These are phyloP conservation scores for Phytomonas sp. DNA, from an alignment of 208 protist genomes.

Conservation along the genomic window DNA sequence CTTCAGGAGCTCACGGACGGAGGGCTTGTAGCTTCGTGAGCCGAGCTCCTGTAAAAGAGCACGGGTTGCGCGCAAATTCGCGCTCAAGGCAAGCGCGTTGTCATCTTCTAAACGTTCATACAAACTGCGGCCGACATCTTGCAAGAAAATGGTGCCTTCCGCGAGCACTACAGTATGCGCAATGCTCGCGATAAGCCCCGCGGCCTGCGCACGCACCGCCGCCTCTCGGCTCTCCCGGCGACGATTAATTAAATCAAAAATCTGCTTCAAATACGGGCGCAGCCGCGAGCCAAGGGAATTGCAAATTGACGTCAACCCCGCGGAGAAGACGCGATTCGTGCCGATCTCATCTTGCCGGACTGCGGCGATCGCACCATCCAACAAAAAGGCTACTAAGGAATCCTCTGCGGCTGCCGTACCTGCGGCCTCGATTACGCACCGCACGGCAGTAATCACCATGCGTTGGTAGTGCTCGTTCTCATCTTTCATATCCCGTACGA, in stretches of 20 bases:
- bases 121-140: constrained; percentile 93
- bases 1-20: constrained; percentile 95
- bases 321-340: constrained; percentile 72
- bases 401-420: constrained; percentile 89
- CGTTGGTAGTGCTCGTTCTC: constrained; percentile 96
- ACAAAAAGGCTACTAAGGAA: constrained; percentile 89
- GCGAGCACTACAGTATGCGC: constrained; percentile 93
- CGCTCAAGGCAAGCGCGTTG: constrained; percentile 95
- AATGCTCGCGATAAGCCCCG: constrained; percentile 94
- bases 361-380: constrained; percentile 96
- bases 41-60: constrained; percentile 96
- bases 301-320: constrained; percentile 92
- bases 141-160: constrained; percentile 90
- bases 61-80: constrained; percentile 95
- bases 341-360: constrained; percentile 96
- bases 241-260: constrained; percentile 95
- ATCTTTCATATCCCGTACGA: constrained; percentile 97
- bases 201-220: constrained; percentile 93
- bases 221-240: constrained; percentile 93
- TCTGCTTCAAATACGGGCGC: constrained; percentile 92
- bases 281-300: constrained; percentile 90
- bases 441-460: constrained; percentile 92
- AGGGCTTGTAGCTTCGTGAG: constrained; percentile 94
- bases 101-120: constrained; percentile 98
- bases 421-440: constrained; percentile 62